Evolutionary conservation across 2,329 filamentous ascomycete genomes (phyloP).

Genomic region (Penicillium sp.): DNA sequence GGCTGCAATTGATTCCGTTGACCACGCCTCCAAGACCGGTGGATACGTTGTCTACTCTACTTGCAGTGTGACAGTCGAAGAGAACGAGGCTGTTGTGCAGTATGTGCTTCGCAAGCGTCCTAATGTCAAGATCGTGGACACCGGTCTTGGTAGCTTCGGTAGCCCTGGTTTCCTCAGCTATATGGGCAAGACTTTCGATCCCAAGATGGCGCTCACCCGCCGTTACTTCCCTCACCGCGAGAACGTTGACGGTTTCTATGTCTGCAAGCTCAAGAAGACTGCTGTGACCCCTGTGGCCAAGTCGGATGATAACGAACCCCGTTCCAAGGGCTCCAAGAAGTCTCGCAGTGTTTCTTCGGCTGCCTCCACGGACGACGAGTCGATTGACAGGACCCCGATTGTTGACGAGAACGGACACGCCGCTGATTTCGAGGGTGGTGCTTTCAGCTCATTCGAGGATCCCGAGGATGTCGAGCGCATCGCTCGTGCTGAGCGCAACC

Average conservation of each 20-base stretch:
- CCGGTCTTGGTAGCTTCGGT: constrained; percentile 78
- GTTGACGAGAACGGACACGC: constrained; percentile 40
- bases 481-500: constrained; percentile 69
- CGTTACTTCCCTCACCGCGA: constrained; percentile 88
- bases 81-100: constrained; percentile 90
- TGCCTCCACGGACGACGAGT: constrained; percentile 42
- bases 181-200: constrained; percentile 88
- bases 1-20: constrained; percentile 89
- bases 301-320: constrained; percentile 26
- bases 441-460: constrained; percentile 73
- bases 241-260: constrained; percentile 98
- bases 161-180: constrained; percentile 89
- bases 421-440: constrained; percentile 45
- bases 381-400: constrained; percentile 70
- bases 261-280: constrained; percentile 94
- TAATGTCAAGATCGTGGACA: constrained; percentile 91
- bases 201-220: constrained; percentile 76
- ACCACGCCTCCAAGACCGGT: constrained; percentile 86
- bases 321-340: constrained; percentile 21
- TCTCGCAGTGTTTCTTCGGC: constrained; percentile 24
- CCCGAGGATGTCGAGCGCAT: constrained; percentile 71
- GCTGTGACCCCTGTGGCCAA: constrained; percentile 64
- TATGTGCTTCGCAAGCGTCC: constrained; percentile 89
- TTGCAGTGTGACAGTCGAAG: constrained; percentile 90
- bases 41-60: constrained; percentile 97